Conservation (phyloP, 1,139 yeast genomes). For the Pichia sp. region DNA sequence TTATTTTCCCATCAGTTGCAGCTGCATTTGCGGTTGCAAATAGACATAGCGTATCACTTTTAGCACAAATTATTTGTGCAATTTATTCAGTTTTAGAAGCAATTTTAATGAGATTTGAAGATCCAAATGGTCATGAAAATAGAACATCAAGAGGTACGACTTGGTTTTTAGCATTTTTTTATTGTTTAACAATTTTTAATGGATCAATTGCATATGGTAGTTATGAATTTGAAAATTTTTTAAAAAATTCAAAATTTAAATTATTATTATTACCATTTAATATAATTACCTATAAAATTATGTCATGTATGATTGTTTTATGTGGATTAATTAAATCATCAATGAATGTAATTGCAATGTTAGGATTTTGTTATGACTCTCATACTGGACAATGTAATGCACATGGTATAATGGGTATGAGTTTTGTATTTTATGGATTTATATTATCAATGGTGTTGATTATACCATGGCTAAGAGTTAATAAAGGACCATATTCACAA, state of each 20-base stretch:
- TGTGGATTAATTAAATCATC: conserved; percentile 67
- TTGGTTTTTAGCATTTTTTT: conserved; percentile 48
- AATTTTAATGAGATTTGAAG: conserved; percentile 54
- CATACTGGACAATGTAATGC: conserved; percentile 93
- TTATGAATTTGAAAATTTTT: conserved; percentile 31
- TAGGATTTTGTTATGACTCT: conserved; percentile 73
- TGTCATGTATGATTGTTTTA: conserved; percentile 42
- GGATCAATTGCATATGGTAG: conserved; percentile 55
- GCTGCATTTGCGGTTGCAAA: conserved; percentile 52
- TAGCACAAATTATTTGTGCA: conserved; percentile 43
- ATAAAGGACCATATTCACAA: conserved; percentile 52
- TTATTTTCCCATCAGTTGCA: conserved; percentile 51
- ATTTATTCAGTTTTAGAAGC: conserved; percentile 52
- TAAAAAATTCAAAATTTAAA: conserved; percentile 15
- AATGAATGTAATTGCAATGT: conserved; percentile 74
- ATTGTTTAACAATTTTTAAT: conserved; percentile 42
- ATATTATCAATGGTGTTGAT: conserved; percentile 58
- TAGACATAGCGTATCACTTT: conserved; percentile 38
- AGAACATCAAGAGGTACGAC: conserved; percentile 60
- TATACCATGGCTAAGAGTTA: conserved; percentile 59
- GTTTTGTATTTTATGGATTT: conserved; percentile 76
- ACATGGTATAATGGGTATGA: conserved; percentile 93
- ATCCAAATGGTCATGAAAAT: conserved; percentile 57
- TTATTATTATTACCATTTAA: conserved; percentile 30
- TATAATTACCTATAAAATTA: conserved; percentile 37